These are phyloP conservation scores for Aspergillus sp. DNA, from an alignment of 2,329 filamentous ascomycete genomes.

Conservation along the genomic window DNA sequence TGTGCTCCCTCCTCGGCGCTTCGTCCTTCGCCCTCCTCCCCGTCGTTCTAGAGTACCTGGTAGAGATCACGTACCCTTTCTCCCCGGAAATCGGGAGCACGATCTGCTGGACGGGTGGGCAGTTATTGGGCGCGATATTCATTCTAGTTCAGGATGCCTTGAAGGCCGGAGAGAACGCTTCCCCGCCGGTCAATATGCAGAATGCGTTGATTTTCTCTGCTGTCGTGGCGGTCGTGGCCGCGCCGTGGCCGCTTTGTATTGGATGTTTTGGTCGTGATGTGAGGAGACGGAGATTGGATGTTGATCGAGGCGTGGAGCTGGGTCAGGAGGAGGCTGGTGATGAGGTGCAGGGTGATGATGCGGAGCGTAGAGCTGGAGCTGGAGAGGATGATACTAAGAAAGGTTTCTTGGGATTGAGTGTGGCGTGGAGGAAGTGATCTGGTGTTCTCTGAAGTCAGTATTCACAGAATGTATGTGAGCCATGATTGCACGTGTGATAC, in stretches of 20 bases:
- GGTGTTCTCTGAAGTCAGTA: no score
- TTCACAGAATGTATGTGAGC: not conserved
- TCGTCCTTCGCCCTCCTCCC: slow-evolving; percentile 79
- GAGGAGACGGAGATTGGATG: slow-evolving; percentile 42
- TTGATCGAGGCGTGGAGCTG: slow-evolving; percentile 37
- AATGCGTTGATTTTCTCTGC: slow-evolving; percentile 77
- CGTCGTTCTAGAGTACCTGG: slow-evolving; percentile 80
- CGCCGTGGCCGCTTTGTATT: slow-evolving; percentile 68
- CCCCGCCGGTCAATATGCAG: slow-evolving; percentile 72
- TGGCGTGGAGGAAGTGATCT: slow-evolving; percentile 12
- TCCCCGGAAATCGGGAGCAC: slow-evolving; percentile 82
- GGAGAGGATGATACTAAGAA: not conserved
- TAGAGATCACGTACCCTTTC: slow-evolving; percentile 84
- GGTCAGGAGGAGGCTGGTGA: slow-evolving; percentile 14
- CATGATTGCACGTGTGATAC: not conserved
- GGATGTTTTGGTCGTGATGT: slow-evolving; percentile 66
- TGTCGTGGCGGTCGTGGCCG: slow-evolving; percentile 64
- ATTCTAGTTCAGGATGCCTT: slow-evolving; percentile 80
- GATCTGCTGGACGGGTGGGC: slow-evolving; percentile 82
- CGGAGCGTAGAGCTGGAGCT: not conserved
- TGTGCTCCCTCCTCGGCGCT: slow-evolving; percentile 76
- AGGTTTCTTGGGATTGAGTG: slow-evolving; percentile 4
- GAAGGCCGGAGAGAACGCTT: slow-evolving; percentile 50
- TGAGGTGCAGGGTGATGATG: not conserved
- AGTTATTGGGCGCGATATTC: slow-evolving; percentile 81